These are phyloP conservation scores for Penicillium pancosmium DNA, from an alignment of 495 filamentous ascomycete species.

Conservation along the genomic window DNA sequence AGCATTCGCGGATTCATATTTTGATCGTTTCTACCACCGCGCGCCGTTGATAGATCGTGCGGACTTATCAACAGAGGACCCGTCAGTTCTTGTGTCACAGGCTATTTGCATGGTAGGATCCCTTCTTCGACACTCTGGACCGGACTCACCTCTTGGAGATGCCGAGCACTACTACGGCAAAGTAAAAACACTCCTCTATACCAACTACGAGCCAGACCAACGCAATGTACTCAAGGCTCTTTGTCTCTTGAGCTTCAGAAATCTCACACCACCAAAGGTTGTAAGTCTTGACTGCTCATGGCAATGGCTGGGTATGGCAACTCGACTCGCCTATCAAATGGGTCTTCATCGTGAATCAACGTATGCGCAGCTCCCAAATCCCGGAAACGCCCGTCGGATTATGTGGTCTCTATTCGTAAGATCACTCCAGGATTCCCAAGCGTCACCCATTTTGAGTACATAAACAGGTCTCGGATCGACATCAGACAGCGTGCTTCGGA, in stretches of 20 bases:
- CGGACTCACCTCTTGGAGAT: constrained; percentile 9
- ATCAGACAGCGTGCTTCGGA: constrained; percentile 12
- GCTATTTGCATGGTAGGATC: constrained; percentile 9
- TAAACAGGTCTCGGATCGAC: constrained; percentile 4
- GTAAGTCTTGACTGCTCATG: constrained; percentile 11
- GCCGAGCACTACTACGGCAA: constrained; percentile 15
- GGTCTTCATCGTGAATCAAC: constrained; percentile 16
- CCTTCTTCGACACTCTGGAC: constrained; percentile 8
- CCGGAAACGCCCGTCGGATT: constrained; percentile 10
- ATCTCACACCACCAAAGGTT: constrained; percentile 10
- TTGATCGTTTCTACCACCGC: constrained; percentile 12
- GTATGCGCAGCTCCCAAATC: constrained; percentile 8
- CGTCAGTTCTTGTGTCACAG: constrained; percentile 6
- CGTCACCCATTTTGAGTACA: neutral
- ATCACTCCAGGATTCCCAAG: neutral
- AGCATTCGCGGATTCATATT: constrained; percentile 12
- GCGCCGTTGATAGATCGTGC: constrained; percentile 5
- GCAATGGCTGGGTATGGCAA: constrained; percentile 16
- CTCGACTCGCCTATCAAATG: constrained; percentile 14
- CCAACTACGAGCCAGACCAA: constrained; percentile 11
- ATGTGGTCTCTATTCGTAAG: constrained; percentile 16
- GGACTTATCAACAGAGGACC: constrained; percentile 2
- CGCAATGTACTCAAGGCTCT: constrained; percentile 7
- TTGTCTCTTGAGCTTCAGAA: constrained; percentile 11
- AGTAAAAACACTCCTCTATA: constrained; percentile 11